phyloP scores from a whole-genome alignment of 495 filamentous ascomycete species.

The Neurospora sp. region DNA sequence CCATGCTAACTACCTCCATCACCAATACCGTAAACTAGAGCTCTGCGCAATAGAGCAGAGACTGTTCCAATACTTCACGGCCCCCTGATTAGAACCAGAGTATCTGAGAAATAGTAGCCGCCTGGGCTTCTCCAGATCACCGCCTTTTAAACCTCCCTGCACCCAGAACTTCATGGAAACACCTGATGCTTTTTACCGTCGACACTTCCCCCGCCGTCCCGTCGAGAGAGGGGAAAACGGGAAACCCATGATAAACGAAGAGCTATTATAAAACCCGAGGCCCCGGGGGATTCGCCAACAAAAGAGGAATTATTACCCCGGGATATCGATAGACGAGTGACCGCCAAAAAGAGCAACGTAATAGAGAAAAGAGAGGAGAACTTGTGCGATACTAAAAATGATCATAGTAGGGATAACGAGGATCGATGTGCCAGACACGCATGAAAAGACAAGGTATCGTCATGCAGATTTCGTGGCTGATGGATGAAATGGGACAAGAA shows the following conservation, averaged over 20 bases:
- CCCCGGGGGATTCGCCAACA: conserved; percentile 5
- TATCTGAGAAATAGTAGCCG: conserved; percentile 27
- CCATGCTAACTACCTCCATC: not conserved
- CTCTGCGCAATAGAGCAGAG: not conserved
- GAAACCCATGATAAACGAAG: conserved; percentile 16
- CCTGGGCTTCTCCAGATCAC: conserved; percentile 30
- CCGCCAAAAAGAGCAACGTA: conserved; percentile 7
- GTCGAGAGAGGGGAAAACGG: not conserved
- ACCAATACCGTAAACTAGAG: not conserved
- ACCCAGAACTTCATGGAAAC: conserved; percentile 15
- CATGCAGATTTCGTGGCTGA: conserved; percentile 42
- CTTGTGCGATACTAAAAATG: conserved; percentile 3
- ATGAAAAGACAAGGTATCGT: conserved; percentile 38
- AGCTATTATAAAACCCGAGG: conserved; percentile 22
- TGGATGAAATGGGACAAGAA: conserved; percentile 36
- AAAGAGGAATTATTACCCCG: conserved; percentile 10
- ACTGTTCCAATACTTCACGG: conserved; percentile 1
- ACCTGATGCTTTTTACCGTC: conserved; percentile 13
- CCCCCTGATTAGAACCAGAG: conserved; percentile 33
- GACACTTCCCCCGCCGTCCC: not conserved
- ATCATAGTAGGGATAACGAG: conserved; percentile 7
- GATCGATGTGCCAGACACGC: conserved; percentile 42
- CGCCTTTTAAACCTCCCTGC: conserved; percentile 31
- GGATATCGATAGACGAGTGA: conserved; percentile 10
- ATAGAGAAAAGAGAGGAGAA: conserved; percentile 9